Conservation (phyloP, 163 green algal species). For the Chlorella variabilis region DNA sequence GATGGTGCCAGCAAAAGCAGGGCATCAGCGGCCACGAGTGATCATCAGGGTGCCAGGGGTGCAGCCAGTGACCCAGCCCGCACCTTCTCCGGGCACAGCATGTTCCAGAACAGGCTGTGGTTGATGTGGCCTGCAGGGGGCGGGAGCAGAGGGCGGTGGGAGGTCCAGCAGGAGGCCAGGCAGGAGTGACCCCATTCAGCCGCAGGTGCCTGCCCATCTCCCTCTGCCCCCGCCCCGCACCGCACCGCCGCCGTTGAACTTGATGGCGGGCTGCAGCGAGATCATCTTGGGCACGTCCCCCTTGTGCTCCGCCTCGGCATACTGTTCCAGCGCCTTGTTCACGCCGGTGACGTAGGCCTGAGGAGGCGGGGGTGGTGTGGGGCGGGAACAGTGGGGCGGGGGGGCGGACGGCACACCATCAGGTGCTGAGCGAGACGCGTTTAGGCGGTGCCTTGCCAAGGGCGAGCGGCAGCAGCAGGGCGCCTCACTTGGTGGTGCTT, state of each 20-base stretch:
- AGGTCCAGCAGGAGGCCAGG: too few species aligned
- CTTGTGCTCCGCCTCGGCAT: conserved; percentile 76
- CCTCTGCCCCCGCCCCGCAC: not conserved
- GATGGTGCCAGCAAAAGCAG: not conserved
- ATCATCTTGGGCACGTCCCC: conserved; percentile 85
- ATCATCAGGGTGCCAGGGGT: not conserved
- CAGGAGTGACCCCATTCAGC: too few species aligned
- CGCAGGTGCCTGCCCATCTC: not conserved
- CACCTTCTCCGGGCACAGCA: conserved; percentile 86
- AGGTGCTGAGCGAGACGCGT: too few species aligned
- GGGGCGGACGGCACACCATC: too few species aligned
- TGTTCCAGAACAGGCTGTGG: conserved; percentile 98
- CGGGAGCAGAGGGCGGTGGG: not conserved
- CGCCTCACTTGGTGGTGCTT: too few species aligned
- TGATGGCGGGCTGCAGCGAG: conserved; percentile 86
- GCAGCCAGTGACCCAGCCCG: not conserved
- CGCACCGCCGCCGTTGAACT: conserved; percentile 97
- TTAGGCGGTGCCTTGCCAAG: too few species aligned
- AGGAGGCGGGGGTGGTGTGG: too few species aligned
- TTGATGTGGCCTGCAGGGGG: conserved; percentile 93
- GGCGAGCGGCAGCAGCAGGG: too few species aligned
- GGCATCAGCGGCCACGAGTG: not conserved
- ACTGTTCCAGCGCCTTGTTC: conserved; percentile 90
- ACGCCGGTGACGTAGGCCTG: conserved; percentile 90
- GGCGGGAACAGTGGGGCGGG: too few species aligned